A percentile compares a stretch with the other conserved stretches of the same genome.
Conservation (phyloP, 1,284 basidiomycete species). For the Apiotrichum porosum region DNA sequence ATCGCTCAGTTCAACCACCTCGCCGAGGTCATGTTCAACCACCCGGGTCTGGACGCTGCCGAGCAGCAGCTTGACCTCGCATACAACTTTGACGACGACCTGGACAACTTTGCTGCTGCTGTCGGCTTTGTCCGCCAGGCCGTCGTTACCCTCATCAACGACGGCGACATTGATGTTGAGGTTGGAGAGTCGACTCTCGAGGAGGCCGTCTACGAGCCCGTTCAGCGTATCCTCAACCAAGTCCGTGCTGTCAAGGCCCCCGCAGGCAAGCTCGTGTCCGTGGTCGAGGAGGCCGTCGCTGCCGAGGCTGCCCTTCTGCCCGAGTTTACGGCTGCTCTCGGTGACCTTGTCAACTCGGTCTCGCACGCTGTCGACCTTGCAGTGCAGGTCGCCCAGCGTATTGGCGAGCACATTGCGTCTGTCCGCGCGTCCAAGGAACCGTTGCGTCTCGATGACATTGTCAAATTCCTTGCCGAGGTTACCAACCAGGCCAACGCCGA, state of each 20-base stretch:
- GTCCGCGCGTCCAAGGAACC: conserved; percentile 67
- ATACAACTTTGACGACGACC: conserved; percentile 73
- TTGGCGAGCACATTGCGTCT: conserved; percentile 71
- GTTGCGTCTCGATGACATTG: conserved; percentile 67
- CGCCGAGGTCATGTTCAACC: conserved; percentile 73
- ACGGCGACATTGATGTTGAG: conserved; percentile 67
- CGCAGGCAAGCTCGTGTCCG: conserved; percentile 79
- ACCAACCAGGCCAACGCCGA: conserved; percentile 46
- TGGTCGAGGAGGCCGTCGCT: conserved; percentile 71
- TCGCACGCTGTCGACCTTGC: conserved; percentile 83
- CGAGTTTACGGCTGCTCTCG: conserved; percentile 65
- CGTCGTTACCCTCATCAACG: conserved; percentile 64
- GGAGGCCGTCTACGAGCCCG: conserved; percentile 67
- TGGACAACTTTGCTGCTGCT: conserved; percentile 86
- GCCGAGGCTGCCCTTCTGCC: conserved; percentile 66
- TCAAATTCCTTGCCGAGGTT: conserved; percentile 67
- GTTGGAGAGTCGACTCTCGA: conserved; percentile 68
- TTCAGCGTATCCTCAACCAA: conserved; percentile 73
- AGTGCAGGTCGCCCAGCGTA: conserved; percentile 83
- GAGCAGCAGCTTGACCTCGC: conserved; percentile 83
- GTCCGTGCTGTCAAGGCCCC: conserved; percentile 72
- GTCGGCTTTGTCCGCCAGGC: conserved; percentile 81
- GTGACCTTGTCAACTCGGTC: conserved; percentile 63
- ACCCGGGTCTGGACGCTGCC: conserved; percentile 74
- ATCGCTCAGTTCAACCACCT: conserved; percentile 87